Base-by-base conservation (phyloP, 1,284 basidiomycete species). In the Microbotryum scabiosae region DNA sequence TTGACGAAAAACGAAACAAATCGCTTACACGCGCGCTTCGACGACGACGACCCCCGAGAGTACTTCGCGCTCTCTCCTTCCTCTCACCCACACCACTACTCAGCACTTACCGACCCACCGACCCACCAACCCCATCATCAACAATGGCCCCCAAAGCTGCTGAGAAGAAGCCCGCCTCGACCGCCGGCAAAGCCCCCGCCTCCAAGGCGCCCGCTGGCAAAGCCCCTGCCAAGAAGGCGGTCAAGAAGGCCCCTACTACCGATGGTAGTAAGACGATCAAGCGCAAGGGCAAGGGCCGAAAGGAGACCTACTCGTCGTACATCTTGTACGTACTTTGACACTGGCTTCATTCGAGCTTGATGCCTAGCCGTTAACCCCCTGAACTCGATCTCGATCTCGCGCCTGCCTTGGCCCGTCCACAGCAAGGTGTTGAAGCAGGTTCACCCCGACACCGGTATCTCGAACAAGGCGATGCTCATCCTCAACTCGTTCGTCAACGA, bases 391-490 rank as follows among this genome's bases (percentile, higher is more conserved):
- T 52, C 16, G 23, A 28, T 32, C 20, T 28, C 20, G 23, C n/a
- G 25, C 12, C n/a, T 52, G 25, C 25, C 23, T 30, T 30, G 30
- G 30, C 30, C 30, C 51, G 51, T 52, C 51, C n/a, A 52, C 51
- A 64, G 71, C 67, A 69, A 67, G 57, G 87, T 90, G 66, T 80
- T 90, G 66, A 90, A 86, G 78, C 88, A 90, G 75, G 91, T 96
- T 64, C 91, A 96, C 81, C 92, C 91, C 60, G 92, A 96, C 75
- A 94, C 89, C 68, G 92, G 92, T 84, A 93, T 94, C 77, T 87
- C 88, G 64, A 94, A 93, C 84, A 96, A 93, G 81, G 91, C 90
- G 48, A 96, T 96, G 91, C 84, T 86, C 61, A 88, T 96, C 73
- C 79, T 96, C 52, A 94, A 94, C 63, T 71, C 70, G 54, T 73